A percentile compares a stretch with the other conserved stretches of the same genome.
Evolutionary conservation across 257 asterid species (phyloP).

Genomic region (Solanum raphanifolium): DNA sequence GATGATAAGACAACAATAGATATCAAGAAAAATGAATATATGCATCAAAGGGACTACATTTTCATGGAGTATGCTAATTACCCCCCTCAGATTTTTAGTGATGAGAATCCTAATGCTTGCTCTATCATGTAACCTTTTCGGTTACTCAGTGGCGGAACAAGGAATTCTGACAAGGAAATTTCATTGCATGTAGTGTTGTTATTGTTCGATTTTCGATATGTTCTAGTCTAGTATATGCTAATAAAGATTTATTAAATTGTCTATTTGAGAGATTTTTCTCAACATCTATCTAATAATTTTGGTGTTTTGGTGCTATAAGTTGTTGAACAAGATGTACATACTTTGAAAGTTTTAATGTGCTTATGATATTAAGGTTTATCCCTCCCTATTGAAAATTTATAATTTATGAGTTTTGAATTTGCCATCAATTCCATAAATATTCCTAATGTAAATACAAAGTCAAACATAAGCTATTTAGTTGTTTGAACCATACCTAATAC

Average conservation of each 20-base stretch:
- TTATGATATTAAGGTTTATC: not conserved
- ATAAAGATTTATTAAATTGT: not conserved
- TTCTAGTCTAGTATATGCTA: not conserved
- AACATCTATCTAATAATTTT: not conserved
- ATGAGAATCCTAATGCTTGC: conserved; percentile 89
- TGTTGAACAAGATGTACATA: not conserved
- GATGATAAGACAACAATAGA: conserved; percentile 24
- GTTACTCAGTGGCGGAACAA: not conserved
- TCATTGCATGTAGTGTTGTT: not conserved
- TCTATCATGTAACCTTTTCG: conserved; percentile 40
- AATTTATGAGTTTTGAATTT: not conserved
- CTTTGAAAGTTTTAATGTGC: not conserved
- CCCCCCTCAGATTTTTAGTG: conserved; percentile 82
- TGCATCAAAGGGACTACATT: conserved; percentile 48
- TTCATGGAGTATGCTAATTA: conserved; percentile 45
- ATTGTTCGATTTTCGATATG: not conserved
- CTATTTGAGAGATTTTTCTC: not conserved
- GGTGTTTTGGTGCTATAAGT: not conserved
- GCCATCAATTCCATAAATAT: not conserved
- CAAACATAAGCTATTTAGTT: not conserved
- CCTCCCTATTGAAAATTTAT: not conserved
- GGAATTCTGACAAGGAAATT: not conserved
- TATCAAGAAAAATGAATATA: conserved; percentile 56
- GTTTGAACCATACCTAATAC: not conserved
- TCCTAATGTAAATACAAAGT: not conserved